Evolutionary conservation across 2,329 filamentous ascomycete genomes (phyloP).

Genomic region (Monilinia polystroma): DNA sequence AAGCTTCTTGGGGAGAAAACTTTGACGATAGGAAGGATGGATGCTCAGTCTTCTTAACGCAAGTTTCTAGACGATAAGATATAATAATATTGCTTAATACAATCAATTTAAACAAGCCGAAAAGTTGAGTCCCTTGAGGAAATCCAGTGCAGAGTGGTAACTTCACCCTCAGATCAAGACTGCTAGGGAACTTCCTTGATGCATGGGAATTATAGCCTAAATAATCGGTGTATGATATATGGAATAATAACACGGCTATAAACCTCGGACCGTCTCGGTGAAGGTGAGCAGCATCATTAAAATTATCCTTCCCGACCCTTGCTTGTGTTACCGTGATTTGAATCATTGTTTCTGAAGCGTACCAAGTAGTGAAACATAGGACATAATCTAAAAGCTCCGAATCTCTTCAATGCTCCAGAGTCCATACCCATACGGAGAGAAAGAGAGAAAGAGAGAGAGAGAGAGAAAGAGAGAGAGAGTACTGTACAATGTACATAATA

Average conservation of each 20-base stretch:
- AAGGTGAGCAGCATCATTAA: background rate
- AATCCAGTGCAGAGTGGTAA: too few relatives aligned
- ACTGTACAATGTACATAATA: background rate
- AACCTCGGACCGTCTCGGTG: conserved; percentile 17
- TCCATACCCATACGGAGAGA: background rate
- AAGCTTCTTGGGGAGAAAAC: background rate
- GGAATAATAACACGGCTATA: background rate
- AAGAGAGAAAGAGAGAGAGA: too few relatives aligned
- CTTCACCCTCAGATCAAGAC: background rate
- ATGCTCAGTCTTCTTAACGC: background rate
- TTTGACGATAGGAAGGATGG: background rate
- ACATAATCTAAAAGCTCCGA: conserved; percentile 5
- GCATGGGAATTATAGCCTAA: background rate
- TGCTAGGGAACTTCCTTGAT: background rate
- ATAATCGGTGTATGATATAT: background rate
- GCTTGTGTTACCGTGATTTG: conserved; percentile 10
- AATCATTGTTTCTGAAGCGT: background rate
- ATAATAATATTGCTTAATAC: background rate
- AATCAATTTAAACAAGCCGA: background rate
- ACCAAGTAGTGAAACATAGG: conserved; percentile 20
- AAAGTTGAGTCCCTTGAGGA: too few relatives aligned
- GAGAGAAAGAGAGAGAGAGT: too few relatives aligned
- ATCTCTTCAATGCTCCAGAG: conserved; percentile 1
- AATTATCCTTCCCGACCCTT: conserved; percentile 4
- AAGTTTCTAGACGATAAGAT: background rate